A percentile compares a stretch with the other conserved stretches of the same genome.
Evolutionary conservation across 495 filamentous ascomycete genomes (phyloP).

Genomic region (Xylaria bambusicola): DNA sequence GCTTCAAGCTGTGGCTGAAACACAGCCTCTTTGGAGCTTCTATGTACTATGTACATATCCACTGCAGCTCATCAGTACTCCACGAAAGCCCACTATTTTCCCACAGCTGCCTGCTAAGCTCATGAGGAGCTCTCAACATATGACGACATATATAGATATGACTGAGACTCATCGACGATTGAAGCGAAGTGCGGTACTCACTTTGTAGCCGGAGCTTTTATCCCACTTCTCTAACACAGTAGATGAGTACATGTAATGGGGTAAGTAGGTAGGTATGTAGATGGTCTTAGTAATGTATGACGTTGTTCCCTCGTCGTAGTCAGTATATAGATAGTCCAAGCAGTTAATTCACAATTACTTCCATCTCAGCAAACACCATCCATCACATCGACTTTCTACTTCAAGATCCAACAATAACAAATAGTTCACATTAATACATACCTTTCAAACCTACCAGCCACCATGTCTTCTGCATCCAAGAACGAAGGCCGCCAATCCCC

Average conservation of each 20-base stretch:
- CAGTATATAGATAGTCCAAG: neutral
- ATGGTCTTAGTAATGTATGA: neutral
- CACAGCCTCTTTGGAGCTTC: too few relatives aligned
- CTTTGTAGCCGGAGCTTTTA: too few relatives aligned
- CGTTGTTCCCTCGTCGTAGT: neutral
- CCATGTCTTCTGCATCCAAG: slow-evolving; percentile 52
- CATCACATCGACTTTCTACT: slow-evolving; percentile 8
- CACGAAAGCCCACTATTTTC: neutral
- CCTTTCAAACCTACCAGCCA: too few relatives aligned
- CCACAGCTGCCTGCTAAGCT: neutral
- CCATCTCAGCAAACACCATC: too few relatives aligned
- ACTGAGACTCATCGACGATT: neutral
- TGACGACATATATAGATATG: slow-evolving; percentile 18
- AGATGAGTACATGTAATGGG: too few relatives aligned
- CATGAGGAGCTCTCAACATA: neutral
- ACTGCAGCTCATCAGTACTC: neutral
- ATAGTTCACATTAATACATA: too few relatives aligned
- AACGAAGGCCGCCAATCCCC: slow-evolving; percentile 78
- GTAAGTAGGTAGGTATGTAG: too few relatives aligned
- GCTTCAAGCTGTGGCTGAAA: neutral
- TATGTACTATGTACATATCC: too few relatives aligned
- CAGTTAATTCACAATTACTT: neutral
- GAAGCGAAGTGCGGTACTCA: neutral
- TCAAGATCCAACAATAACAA: too few relatives aligned
- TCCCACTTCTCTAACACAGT: too few relatives aligned